Conservation (phyloP, 805 yeast species). For the Metschnikowia continentalis region DNA sequence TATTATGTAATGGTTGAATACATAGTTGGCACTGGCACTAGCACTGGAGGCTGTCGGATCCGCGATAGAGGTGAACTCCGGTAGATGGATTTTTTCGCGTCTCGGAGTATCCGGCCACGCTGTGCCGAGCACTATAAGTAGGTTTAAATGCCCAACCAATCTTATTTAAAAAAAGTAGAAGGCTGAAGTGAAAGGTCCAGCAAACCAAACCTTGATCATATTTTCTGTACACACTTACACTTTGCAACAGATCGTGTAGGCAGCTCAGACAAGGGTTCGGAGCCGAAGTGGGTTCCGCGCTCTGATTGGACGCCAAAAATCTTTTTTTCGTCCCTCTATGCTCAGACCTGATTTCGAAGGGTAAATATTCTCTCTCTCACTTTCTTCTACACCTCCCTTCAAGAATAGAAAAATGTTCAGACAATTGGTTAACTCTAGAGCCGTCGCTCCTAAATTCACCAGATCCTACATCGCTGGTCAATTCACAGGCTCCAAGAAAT, state of each 20-base stretch:
- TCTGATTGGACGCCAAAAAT: slow-evolving; percentile 18
- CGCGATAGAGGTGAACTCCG: background rate
- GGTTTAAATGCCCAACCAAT: background rate
- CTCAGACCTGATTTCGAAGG: slow-evolving; percentile 7
- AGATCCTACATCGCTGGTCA: slow-evolving; percentile 57
- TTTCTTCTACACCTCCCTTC: slow-evolving; percentile 9
- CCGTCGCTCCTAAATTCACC: slow-evolving; percentile 22
- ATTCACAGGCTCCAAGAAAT: slow-evolving; percentile 58
- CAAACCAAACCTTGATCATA: too few species aligned
- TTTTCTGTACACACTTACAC: too few species aligned
- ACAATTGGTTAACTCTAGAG: slow-evolving; percentile 18
- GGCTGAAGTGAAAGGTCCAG: background rate
- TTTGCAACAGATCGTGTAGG: too few species aligned
- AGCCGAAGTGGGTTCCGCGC: slow-evolving; percentile 16
- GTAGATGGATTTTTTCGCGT: background rate
- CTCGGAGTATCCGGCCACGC: slow-evolving; percentile 4
- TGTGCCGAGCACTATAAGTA: background rate
- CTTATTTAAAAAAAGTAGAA: background rate
- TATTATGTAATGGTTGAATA: too few species aligned
- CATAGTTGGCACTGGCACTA: too few species aligned
- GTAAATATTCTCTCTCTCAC: slow-evolving; percentile 4
- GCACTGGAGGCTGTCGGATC: background rate
- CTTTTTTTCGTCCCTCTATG: slow-evolving; percentile 14
- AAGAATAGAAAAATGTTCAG: slow-evolving; percentile 17
- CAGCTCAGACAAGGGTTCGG: slow-evolving; percentile 6